These are phyloP conservation scores for Ceratobasidium sp. DNA, from an alignment of 1,284 basidiomycete genomes.

Conservation along the genomic window DNA sequence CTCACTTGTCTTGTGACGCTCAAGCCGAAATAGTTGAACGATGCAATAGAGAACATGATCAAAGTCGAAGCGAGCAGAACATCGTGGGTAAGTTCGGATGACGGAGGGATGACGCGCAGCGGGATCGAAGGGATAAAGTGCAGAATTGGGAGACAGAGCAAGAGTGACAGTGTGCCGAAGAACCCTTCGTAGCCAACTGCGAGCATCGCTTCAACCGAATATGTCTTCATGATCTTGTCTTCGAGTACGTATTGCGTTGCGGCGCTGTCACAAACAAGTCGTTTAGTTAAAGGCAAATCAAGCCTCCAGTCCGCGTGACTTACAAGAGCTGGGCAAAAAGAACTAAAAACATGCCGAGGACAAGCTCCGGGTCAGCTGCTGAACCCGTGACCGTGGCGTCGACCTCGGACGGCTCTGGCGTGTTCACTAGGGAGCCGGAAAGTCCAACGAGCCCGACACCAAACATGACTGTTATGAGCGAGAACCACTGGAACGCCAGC, in stretches of 20 bases:
- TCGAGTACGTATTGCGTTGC: constrained; percentile 95
- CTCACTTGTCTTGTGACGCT: constrained; percentile 89
- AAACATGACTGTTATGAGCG: constrained; percentile 86
- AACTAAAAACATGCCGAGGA: constrained; percentile 80
- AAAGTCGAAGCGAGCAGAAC: constrained; percentile 52
- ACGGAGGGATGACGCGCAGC: constrained; percentile 62
- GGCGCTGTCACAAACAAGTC: constrained; percentile 59
- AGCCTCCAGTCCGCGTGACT: constrained; percentile 49
- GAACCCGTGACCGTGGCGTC: background rate
- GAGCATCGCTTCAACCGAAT: constrained; percentile 86
- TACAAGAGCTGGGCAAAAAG: constrained; percentile 97
- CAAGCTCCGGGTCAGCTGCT: constrained; percentile 19
- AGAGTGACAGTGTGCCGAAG: constrained; percentile 83
- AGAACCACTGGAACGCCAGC: constrained; percentile 72
- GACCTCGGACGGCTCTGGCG: background rate
- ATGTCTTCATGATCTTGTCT: constrained; percentile 89
- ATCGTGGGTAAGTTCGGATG: constrained; percentile 76
- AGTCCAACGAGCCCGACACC: constrained; percentile 92
- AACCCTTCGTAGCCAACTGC: constrained; percentile 95
- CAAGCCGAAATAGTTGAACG: constrained; percentile 95
- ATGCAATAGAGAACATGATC: constrained; percentile 83
- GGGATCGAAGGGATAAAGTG: constrained; percentile 55
- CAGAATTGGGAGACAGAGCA: constrained; percentile 76
- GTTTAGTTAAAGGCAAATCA: background rate
- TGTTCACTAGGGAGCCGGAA: constrained; percentile 71